phyloP scores from a whole-genome alignment of 139 green algal genomes.

The Chlorella sp. region DNA sequence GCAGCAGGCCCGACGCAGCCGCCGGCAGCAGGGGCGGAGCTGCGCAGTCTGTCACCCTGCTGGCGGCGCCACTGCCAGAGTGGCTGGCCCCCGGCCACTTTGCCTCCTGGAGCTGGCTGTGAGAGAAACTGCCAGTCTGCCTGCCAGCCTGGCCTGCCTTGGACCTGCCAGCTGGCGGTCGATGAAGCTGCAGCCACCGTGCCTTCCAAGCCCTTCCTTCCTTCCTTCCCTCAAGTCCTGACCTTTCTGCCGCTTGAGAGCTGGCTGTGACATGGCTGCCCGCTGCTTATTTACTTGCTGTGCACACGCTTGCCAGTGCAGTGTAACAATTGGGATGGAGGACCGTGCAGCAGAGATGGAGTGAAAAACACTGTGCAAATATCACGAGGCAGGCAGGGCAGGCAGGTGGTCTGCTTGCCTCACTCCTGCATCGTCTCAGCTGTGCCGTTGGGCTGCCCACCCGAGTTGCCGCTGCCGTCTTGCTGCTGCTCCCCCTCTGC shows the following conservation, averaged over 20 bases:
- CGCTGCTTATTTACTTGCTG: no score
- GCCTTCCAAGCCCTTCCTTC: not conserved
- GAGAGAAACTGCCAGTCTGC: not conserved
- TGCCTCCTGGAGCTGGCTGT: slow-evolving; percentile 22
- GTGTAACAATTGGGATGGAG: not conserved
- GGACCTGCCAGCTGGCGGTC: not conserved
- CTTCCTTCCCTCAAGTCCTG: no score
- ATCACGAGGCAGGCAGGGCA: not conserved
- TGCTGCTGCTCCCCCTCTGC: not conserved
- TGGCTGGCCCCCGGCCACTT: not conserved
- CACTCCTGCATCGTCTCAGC: slow-evolving; percentile 14
- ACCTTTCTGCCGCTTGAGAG: not conserved
- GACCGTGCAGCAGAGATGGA: not conserved
- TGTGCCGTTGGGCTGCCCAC: not conserved
- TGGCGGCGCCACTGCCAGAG: not conserved
- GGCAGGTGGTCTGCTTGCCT: not conserved
- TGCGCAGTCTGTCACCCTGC: not conserved
- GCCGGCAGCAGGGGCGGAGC: no score
- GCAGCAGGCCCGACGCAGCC: not conserved
- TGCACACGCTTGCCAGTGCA: no score
- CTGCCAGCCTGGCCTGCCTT: not conserved
- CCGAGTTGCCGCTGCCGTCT: no score
- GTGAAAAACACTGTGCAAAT: not conserved
- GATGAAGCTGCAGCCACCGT: not conserved
- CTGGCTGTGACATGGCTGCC: no score